Evolutionary conservation across 179 eudicot genomes (phyloP).

Genomic region (Nepenthes alata): DNA sequence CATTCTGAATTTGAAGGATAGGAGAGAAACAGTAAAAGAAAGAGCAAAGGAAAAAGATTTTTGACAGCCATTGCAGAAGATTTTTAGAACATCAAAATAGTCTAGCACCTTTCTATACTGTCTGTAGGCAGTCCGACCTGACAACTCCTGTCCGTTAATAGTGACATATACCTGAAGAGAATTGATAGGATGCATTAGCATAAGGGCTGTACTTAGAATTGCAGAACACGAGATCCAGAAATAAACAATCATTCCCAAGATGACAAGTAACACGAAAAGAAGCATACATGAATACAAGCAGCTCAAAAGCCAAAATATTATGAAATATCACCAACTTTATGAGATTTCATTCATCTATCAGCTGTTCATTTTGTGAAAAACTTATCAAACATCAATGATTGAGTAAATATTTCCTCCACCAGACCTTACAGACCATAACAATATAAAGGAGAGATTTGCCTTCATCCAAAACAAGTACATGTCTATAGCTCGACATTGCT

Average conservation of each 20-base stretch:
- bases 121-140: slow-evolving; percentile 65
- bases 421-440: background rate
- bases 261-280: background rate
- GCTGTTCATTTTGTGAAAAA: too few relatives aligned
- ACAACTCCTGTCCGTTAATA: slow-evolving; percentile 57
- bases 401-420: too few relatives aligned
- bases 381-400: too few relatives aligned
- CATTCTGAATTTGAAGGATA: background rate
- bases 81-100: background rate
- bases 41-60: slow-evolving; percentile 3
- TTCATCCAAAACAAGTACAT: background rate
- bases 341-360: too few relatives aligned
- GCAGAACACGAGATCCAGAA: background rate
- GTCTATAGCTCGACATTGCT: too few relatives aligned
- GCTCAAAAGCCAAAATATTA: too few relatives aligned
- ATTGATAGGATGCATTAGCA: slow-evolving; percentile 1
- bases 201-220: background rate
- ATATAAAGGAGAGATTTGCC: background rate
- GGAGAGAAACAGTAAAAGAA: background rate
- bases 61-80: background rate
- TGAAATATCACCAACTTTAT: too few relatives aligned
- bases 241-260: background rate
- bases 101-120: slow-evolving; percentile 59
- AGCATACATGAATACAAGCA: background rate
- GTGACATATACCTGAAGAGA: slow-evolving; percentile 54